A percentile compares a stretch with the other conserved stretches of the same genome.
Evolutionary conservation across 495 filamentous ascomycete genomes (phyloP).

Genomic region (Aspergillus steynii): DNA sequence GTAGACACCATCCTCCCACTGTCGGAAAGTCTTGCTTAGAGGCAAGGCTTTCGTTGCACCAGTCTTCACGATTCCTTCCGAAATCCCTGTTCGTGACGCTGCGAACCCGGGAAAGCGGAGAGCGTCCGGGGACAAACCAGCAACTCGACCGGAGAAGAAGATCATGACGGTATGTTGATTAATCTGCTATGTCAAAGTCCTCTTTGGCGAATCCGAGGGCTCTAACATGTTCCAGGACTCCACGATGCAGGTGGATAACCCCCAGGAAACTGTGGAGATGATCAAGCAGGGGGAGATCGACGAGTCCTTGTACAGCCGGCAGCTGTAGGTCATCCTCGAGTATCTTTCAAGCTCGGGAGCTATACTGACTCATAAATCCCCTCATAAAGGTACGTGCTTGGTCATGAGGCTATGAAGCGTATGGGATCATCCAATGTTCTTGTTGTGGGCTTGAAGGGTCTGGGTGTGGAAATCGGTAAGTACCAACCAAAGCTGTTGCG

Average conservation of each 20-base stretch:
- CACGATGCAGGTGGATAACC: slow-evolving; percentile 81
- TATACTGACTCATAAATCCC: slow-evolving; percentile 11
- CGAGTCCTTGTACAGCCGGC: slow-evolving; percentile 95
- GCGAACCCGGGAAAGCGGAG: slow-evolving; percentile 82
- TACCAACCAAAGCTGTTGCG: slow-evolving; percentile 8
- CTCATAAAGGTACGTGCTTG: slow-evolving; percentile 73
- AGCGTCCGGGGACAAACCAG: slow-evolving; percentile 70
- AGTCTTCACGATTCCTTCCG: slow-evolving; percentile 55
- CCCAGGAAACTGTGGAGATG: slow-evolving; percentile 53
- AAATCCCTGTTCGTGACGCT: slow-evolving; percentile 54
- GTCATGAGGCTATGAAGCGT: slow-evolving; percentile 99
- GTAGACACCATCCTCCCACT: slow-evolving; percentile 28
- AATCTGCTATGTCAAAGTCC: neutral
- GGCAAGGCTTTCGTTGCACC: slow-evolving; percentile 50
- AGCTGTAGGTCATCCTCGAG: slow-evolving; percentile 60
- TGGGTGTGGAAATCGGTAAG: slow-evolving; percentile 91
- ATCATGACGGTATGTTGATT: slow-evolving; percentile 73
- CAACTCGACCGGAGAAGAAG: slow-evolving; percentile 72
- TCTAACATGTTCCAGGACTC: slow-evolving; percentile 50
- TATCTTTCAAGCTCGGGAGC: neutral
- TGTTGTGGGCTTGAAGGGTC: slow-evolving; percentile 85
- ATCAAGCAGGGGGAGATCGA: slow-evolving; percentile 80
- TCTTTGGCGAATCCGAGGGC: neutral
- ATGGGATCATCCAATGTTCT: slow-evolving; percentile 97
- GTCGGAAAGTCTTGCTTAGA: slow-evolving; percentile 52